Base-by-base conservation (phyloP, 1,284 basidiomycete genomes). In the Athelia sp. region DNA sequence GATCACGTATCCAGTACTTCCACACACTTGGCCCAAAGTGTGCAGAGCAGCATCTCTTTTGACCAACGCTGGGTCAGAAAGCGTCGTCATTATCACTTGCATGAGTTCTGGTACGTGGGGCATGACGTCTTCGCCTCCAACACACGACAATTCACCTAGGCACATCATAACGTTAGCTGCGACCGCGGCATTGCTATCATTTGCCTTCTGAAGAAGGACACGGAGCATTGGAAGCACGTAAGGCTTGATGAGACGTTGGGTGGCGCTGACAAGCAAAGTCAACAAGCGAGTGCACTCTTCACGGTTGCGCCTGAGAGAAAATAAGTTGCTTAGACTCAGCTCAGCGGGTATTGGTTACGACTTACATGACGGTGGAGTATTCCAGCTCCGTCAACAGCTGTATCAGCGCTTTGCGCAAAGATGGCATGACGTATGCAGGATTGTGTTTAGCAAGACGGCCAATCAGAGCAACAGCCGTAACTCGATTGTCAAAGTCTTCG, bases 381-480 rank as follows among this genome's bases (percentile, higher is more conserved):
- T 99, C 96, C 44, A 99, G 74, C 69, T 99, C 97, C 0, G 97
- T 99, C 48, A 99, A 76, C 8, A 99, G 81, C 65, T 99, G 96
- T 52, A 99, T 98, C 50, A 99, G 75, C 2, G 95, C 90, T 68
- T 99, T 99, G 47, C 97, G 81, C 34, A 99, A 72, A 4, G 93
- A 96, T 3, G 97, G 96, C 90, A 99, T 98, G 29, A 99, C 95
- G 70, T 98, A 98, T 32, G 97, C 97, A 0, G 97, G 97, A 61
- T 99, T 99, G 70, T 98, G 91, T 61, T 87, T 84, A 2, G 96
- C 93, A 22, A 99, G 79, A 23, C 97, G 86, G 2, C 97, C 97
- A 56, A 99, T 98, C 56, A 99, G 81, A 22, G 75, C 74, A 44
- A 99, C 93, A 3, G 96, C 96, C 11, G 90, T 85, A 44, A 94